Base-by-base conservation (phyloP, 192 early-diverging fungal genomes). In the Spizellomyces sp. region DNA sequence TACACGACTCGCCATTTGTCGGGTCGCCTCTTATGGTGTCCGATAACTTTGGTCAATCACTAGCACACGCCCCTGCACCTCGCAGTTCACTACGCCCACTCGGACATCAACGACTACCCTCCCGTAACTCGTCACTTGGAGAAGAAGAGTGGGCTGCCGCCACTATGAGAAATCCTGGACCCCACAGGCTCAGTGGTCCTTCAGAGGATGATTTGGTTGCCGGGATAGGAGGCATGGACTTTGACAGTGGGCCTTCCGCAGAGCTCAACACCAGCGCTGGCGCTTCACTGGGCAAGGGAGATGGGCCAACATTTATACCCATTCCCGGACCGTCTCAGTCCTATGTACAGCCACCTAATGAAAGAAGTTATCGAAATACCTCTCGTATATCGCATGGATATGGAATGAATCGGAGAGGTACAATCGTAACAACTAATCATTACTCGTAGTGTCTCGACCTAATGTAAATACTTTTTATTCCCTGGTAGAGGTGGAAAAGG, bases 311-410 rank as follows among this genome's bases (percentile, higher is more conserved):
- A 17, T 15, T 4, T 22, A 36, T 36, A 36, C 27, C 27, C 27
- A 36, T 36, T 36, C 27, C 27, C 27, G 27, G 1, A 65, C 17
- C 10, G 6, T n/a, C 8, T 15, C n/a, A 62, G 42, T 8, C 8
- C 43, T 45, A 45, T 21, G 43, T 74, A 15, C 36, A 58, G 10
- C 64, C 70, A 42, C 42, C 71, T 10, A 15, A 66, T 8, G 73
- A 68, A 57, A 67, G 50, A 43, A 64, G 62, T 54, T 77, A 77
- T 46, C 55, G 55, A n/a, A 77, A 77, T 47, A 61, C 70, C 5
- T 63, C 79, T 10, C 66, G 69, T 36, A 80, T 80, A 42, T 62
- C 72, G 6, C 75, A 77, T 62, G 42, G 48, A 44, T 77, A 67
- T 69, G 75, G 75, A 22, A 58, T 75, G 19, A 60, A 21, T 36